Percentiles rank a stretch among this genome's conserved stretches.
Conservation (phyloP, 1,284 basidiomycete genomes). For the Microbotryum scabiosae region DNA sequence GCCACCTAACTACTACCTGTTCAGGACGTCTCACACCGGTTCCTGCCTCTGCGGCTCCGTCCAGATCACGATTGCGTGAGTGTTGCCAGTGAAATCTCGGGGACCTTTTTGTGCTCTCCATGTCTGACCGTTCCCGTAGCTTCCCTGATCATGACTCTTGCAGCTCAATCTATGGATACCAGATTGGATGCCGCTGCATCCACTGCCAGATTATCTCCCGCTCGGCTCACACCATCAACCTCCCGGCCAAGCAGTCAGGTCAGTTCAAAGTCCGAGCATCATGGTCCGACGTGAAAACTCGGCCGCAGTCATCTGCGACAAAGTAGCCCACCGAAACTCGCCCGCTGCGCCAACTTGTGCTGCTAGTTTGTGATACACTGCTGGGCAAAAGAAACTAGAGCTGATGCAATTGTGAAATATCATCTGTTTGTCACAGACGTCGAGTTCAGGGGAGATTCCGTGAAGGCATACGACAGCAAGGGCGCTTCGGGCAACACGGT, state of each 20-base stretch:
- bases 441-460: constrained; percentile 22
- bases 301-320: too few relatives aligned
- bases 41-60: not conserved
- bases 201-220: constrained; percentile 33
- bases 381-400: too few relatives aligned
- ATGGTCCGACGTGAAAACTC: too few relatives aligned
- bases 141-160: not conserved
- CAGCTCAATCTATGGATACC: not conserved
- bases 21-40: not conserved
- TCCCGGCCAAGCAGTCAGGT: constrained; percentile 18
- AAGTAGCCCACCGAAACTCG: too few relatives aligned
- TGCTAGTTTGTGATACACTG: too few relatives aligned
- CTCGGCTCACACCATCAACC: constrained; percentile 28
- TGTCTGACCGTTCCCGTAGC: not conserved
- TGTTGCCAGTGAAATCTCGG: not conserved
- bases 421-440: not conserved
- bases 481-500: constrained; percentile 26
- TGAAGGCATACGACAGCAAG: constrained; percentile 29
- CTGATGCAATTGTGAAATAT: too few relatives aligned
- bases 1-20: too few relatives aligned
- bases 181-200: constrained; percentile 8
- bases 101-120: not conserved
- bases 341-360: too few relatives aligned
- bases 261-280: too few relatives aligned
- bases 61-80: not conserved